These are phyloP conservation scores for Turritis glabra DNA, from an alignment of 345 rosid genomes.

Conservation along the genomic window DNA sequence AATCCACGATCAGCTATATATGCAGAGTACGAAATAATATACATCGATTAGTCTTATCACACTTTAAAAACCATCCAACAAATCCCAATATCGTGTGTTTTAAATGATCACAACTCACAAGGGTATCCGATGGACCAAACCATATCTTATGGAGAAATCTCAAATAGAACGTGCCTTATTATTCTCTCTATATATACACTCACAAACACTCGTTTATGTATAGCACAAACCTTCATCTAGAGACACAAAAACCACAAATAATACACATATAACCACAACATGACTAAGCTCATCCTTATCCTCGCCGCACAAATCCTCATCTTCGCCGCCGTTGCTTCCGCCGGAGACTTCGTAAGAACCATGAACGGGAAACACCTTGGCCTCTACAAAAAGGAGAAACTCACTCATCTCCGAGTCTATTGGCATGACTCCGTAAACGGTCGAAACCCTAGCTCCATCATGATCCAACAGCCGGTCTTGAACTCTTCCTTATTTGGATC, in stretches of 20 bases:
- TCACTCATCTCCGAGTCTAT: slow-evolving; percentile 38
- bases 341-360: slow-evolving; percentile 11
- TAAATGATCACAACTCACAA: background rate
- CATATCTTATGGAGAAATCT: background rate
- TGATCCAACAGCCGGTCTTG: slow-evolving; percentile 12
- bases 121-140: background rate
- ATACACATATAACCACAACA: background rate
- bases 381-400: slow-evolving; percentile 39
- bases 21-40: background rate
- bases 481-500: slow-evolving; percentile 34
- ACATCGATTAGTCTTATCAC: background rate
- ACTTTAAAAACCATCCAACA: background rate
- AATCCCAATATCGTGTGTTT: background rate
- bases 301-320: slow-evolving; percentile 2
- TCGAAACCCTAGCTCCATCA: slow-evolving; percentile 27
- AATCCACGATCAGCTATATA: background rate
- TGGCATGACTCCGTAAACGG: slow-evolving; percentile 51
- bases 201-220: background rate
- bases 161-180: background rate
- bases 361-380: slow-evolving; percentile 10
- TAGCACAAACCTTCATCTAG: background rate
- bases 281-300: background rate
- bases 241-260: background rate
- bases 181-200: background rate
- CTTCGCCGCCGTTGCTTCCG: background rate